Percentiles rank a stretch among this genome's conserved stretches.
These are phyloP conservation scores for Penicillium atrosanguineum DNA, from an alignment of 495 filamentous ascomycete species.

Conservation along the genomic window DNA sequence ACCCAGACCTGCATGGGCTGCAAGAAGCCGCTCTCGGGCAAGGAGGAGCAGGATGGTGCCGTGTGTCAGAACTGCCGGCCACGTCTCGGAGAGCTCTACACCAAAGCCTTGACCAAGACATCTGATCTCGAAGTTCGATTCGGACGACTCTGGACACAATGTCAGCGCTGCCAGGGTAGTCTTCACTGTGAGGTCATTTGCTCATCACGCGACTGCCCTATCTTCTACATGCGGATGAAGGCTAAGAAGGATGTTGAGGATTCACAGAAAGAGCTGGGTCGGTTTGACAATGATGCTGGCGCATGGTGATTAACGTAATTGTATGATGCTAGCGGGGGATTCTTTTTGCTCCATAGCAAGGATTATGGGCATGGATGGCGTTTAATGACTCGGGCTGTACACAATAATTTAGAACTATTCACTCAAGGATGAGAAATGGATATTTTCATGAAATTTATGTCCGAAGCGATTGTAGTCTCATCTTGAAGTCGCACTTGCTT, in stretches of 20 bases:
- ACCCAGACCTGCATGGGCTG: constrained; percentile 98
- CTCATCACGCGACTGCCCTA: constrained; percentile 91
- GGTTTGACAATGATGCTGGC: constrained; percentile 82
- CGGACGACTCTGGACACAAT: constrained; percentile 94
- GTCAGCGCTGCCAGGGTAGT: constrained; percentile 95
- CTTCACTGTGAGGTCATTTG: constrained; percentile 98
- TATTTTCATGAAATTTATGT: not conserved
- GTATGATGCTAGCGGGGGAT: constrained; percentile 1
- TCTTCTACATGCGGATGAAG: constrained; percentile 99
- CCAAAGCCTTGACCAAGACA: constrained; percentile 81
- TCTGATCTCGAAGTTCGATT: constrained; percentile 92
- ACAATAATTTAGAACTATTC: not conserved
- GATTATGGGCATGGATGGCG: constrained; percentile 7
- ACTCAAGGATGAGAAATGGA: not conserved
- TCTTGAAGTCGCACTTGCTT: not conserved
- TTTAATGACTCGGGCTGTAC: constrained; percentile 2
- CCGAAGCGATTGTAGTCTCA: not conserved
- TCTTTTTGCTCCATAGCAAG: not conserved
- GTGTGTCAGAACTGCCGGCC: constrained; percentile 84
- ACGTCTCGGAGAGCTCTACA: constrained; percentile 88
- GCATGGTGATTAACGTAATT: constrained; percentile 47
- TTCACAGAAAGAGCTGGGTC: constrained; percentile 79
- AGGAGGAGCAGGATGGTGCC: constrained; percentile 77
- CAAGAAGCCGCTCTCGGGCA: constrained; percentile 85
- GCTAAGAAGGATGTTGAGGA: constrained; percentile 99